A percentile compares a stretch with the other conserved stretches of the same genome.
These are phyloP conservation scores for Mycena latifolia DNA, from an alignment of 768 basidiomycete genomes.

Conservation along the genomic window DNA sequence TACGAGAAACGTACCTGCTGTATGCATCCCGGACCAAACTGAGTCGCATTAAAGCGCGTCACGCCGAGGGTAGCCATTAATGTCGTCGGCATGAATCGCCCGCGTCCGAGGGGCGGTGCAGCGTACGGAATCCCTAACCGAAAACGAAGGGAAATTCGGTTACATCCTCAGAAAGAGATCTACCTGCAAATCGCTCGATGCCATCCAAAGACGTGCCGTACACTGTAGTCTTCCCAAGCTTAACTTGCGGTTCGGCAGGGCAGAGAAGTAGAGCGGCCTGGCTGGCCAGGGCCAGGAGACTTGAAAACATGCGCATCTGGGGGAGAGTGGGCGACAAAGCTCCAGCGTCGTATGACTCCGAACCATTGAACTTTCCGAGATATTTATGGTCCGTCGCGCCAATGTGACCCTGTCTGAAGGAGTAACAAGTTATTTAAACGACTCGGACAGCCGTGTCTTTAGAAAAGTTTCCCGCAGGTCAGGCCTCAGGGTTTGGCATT, in stretches of 20 bases:
- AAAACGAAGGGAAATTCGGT: no score
- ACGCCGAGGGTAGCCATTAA: slow-evolving; percentile 25
- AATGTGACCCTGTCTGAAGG: no score
- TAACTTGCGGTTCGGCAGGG: slow-evolving; percentile 5
- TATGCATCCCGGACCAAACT: slow-evolving; percentile 36
- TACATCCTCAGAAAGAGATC: not conserved
- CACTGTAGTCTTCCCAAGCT: slow-evolving; percentile 8
- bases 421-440: no score
- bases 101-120: slow-evolving; percentile 37
- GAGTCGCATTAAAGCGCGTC: slow-evolving; percentile 34
- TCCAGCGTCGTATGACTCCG: not conserved
- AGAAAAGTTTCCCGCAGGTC: no score
- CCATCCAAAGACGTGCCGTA: slow-evolving; percentile 10
- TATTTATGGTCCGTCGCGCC: no score
- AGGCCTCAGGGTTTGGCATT: no score
- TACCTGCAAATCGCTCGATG: slow-evolving; percentile 20
- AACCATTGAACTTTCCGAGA: not conserved
- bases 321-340: not conserved
- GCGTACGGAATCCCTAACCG: slow-evolving; percentile 26
- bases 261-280: not conserved
- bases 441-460: no score
- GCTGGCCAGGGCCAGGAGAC: not conserved
- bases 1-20: slow-evolving; percentile 20
- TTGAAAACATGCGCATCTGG: not conserved
- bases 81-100: slow-evolving; percentile 39